A percentile compares a stretch with the other conserved stretches of the same genome.
These are phyloP conservation scores for Abelmoschus esculentus DNA, from an alignment of 345 rosid species.

Conservation along the genomic window DNA sequence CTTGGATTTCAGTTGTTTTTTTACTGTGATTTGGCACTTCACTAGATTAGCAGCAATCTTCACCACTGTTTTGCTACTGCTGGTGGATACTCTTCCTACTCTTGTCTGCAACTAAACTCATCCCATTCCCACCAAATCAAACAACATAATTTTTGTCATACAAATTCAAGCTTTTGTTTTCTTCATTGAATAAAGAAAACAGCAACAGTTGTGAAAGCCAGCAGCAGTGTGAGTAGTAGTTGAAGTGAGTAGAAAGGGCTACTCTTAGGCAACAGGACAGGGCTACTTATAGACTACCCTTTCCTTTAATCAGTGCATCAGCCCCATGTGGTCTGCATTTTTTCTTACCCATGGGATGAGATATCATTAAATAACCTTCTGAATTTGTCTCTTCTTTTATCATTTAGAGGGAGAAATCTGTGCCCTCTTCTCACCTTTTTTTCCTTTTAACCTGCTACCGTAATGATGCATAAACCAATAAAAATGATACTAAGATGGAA, in stretches of 20 bases:
- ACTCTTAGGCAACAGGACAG: not conserved
- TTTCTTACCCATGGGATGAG: not conserved
- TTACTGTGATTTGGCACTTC: not conserved
- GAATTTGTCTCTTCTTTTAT: not conserved
- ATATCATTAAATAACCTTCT: constrained; percentile 3
- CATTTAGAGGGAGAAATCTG: not conserved
- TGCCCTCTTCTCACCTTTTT: not conserved
- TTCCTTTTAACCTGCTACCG: not conserved
- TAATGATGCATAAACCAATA: not conserved
- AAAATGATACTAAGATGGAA: not conserved
- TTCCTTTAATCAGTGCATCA: not conserved
- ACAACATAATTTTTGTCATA: not conserved
- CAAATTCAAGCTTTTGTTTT: too few relatives aligned
- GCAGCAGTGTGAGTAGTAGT: not conserved
- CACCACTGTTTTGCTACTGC: constrained; percentile 4
- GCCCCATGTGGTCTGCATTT: constrained; percentile 9
- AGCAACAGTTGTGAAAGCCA: not conserved
- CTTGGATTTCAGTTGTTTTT: constrained; percentile 3
- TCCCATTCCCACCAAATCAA: not conserved
- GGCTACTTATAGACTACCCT: not conserved
- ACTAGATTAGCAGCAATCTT: not conserved
- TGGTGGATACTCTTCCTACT: not conserved
- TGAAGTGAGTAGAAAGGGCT: not conserved
- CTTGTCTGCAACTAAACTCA: too few relatives aligned
- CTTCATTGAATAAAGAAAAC: not conserved